Conservation (phyloP, 352 stramenopile species). For the Pelagophyceae sp. region DNA sequence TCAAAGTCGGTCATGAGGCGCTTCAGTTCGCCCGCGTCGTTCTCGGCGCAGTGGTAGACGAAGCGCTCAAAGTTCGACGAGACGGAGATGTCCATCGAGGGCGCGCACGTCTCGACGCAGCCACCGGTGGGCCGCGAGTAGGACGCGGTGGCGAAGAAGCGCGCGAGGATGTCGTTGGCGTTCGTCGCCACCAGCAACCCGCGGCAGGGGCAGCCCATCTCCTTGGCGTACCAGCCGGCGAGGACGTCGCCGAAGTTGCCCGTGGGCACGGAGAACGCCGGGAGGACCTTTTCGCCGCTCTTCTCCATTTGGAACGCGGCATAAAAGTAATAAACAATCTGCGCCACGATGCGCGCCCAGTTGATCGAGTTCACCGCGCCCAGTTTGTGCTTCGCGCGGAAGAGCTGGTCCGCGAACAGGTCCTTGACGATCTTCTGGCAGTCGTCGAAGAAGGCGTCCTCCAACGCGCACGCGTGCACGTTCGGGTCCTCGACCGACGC, state of each 20-base stretch:
- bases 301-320: conserved; percentile 82
- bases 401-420: conserved; percentile 82
- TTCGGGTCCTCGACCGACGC: conserved; percentile 93
- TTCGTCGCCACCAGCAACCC: conserved; percentile 96
- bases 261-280: conserved; percentile 90
- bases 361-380: conserved; percentile 99
- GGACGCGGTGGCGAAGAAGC: conserved; percentile 91
- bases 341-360: conserved; percentile 94
- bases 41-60: conserved; percentile 86
- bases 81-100: conserved; percentile 98
- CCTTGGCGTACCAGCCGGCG: conserved; percentile 90
- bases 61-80: conserved; percentile 98
- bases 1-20: conserved; percentile 91
- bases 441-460: conserved; percentile 93
- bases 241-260: conserved; percentile 99
- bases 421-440: conserved; percentile 98
- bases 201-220: conserved; percentile 84
- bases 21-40: conserved; percentile 73
- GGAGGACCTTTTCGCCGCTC: conserved; percentile 54
- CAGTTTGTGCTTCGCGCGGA: conserved; percentile 73
- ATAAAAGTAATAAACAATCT: conserved; percentile 99
- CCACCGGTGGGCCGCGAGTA: conserved; percentile 75
- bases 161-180: conserved; percentile 97
- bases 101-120: conserved; percentile 85
- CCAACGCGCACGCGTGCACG: conserved; percentile 88